A percentile compares a stretch with the other conserved stretches of the same genome.
Conservation (phyloP, 768 basidiomycete genomes). For the Thelephora aurantiotincta region DNA sequence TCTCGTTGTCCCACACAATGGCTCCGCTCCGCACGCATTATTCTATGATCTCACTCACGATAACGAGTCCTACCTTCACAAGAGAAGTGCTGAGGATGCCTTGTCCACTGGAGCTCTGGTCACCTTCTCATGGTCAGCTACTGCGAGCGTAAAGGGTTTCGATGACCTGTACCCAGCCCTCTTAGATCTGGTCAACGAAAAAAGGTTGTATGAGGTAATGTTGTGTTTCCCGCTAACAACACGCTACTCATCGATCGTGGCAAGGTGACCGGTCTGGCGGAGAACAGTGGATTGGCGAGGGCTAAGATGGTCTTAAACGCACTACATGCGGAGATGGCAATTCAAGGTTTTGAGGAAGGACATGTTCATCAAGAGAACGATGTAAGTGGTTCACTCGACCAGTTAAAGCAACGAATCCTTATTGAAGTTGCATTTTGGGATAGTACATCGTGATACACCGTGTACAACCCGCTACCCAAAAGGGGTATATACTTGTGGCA, state of each 20-base stretch:
- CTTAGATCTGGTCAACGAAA: conserved; percentile 80
- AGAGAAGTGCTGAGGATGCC: conserved; percentile 88
- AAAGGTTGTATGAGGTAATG: conserved; percentile 51
- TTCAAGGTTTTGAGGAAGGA: conserved; percentile 79
- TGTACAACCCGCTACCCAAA: conserved; percentile 80
- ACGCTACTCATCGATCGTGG: background rate
- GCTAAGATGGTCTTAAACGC: conserved; percentile 64
- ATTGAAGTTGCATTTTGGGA: conserved; percentile 1
- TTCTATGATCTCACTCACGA: conserved; percentile 96
- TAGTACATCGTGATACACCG: conserved; percentile 92
- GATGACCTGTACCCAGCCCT: conserved; percentile 95
- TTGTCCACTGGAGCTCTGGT: conserved; percentile 91
- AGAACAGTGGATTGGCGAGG: conserved; percentile 20
- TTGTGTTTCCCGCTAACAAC: background rate
- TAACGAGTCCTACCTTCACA: conserved; percentile 84
- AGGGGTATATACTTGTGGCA: conserved; percentile 83
- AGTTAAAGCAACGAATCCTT: background rate
- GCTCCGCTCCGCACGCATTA: conserved; percentile 83
- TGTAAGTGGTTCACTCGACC: conserved; percentile 31
- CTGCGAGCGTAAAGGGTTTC: conserved; percentile 93
- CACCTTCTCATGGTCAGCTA: conserved; percentile 76
- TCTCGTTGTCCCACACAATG: conserved; percentile 65
- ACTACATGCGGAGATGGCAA: conserved; percentile 82
- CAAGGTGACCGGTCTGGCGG: conserved; percentile 31
- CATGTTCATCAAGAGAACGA: conserved; percentile 96